These are phyloP conservation scores for Colletotrichum horii DNA, from an alignment of 2,329 filamentous ascomycete species.

Conservation along the genomic window DNA sequence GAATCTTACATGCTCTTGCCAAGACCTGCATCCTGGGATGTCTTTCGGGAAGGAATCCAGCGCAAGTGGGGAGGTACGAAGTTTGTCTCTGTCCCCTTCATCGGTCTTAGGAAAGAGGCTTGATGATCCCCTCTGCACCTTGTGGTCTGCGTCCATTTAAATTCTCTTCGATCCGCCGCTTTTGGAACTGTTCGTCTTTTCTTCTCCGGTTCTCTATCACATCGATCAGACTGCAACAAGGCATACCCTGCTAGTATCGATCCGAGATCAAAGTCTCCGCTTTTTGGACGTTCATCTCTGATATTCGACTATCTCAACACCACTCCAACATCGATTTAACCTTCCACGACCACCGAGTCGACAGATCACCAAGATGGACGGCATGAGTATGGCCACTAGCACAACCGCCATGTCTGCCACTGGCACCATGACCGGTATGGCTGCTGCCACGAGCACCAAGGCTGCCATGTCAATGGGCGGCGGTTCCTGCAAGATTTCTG, in stretches of 20 bases:
- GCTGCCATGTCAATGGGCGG: slow-evolving; percentile 26
- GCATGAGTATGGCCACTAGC: slow-evolving; percentile 11
- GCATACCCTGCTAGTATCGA: not conserved
- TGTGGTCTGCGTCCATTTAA: slow-evolving; percentile 1
- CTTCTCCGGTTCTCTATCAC: not conserved
- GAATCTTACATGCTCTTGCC: not conserved
- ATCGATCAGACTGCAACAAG: not conserved
- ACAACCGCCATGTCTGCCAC: slow-evolving; percentile 15
- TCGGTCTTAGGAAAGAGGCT: not conserved
- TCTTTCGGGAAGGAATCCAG: slow-evolving; percentile 13
- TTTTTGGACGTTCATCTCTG: not conserved
- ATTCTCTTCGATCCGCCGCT: not conserved
- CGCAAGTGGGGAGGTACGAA: not conserved
- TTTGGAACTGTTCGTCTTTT: not conserved
- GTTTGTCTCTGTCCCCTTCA: not conserved
- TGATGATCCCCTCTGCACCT: not conserved
- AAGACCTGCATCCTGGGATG: not conserved
- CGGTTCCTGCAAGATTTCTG: slow-evolving; percentile 46
- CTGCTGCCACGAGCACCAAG: slow-evolving; percentile 8
- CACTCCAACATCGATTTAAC: not conserved
- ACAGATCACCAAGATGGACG: not conserved
- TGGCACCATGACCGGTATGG: slow-evolving; percentile 5
- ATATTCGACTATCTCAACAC: not conserved
- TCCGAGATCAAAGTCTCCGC: not conserved
- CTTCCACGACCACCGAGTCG: not conserved